A percentile compares a stretch with the other conserved stretches of the same genome.
phyloP scores from a whole-genome alignment of 2,329 filamentous ascomycete genomes.

The Aspergillus luchuensis region DNA sequence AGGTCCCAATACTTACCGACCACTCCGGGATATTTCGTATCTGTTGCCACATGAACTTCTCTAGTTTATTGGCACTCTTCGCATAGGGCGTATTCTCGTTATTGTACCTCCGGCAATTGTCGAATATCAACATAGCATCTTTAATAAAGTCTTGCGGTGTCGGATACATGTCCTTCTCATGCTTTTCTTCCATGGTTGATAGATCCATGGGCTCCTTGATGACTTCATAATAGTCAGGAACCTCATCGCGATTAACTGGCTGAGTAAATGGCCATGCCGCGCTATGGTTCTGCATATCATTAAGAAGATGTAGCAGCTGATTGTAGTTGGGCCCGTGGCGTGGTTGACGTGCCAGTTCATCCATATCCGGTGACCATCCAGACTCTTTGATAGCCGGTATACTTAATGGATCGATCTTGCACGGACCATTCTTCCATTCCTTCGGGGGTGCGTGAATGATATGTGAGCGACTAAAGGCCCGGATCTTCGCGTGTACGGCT shows the following conservation, averaged over 20 bases:
- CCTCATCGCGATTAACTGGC: constrained; percentile 92
- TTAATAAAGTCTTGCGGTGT: constrained; percentile 89
- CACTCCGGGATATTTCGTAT: constrained; percentile 92
- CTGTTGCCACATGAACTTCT: constrained; percentile 92
- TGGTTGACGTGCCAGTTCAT: constrained; percentile 90
- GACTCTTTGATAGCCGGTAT: constrained; percentile 88
- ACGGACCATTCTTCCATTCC: constrained; percentile 76
- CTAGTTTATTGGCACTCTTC: constrained; percentile 90
- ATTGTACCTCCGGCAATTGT: constrained; percentile 96
- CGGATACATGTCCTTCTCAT: constrained; percentile 89
- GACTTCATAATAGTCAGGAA: constrained; percentile 98
- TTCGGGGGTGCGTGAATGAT: constrained; percentile 81
- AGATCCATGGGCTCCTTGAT: constrained; percentile 98
- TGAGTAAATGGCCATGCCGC: constrained; percentile 93
- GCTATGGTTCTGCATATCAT: constrained; percentile 91
- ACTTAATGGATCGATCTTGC: constrained; percentile 77
- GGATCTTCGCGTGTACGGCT: constrained; percentile 90
- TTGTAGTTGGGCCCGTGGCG: constrained; percentile 97
- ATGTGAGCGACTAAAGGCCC: constrained; percentile 85
- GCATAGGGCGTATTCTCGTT: constrained; percentile 93
- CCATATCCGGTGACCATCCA: constrained; percentile 97
- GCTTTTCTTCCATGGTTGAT: constrained; percentile 90
- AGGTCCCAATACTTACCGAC: constrained; percentile 56
- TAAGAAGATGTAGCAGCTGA: constrained; percentile 86
- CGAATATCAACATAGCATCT: constrained; percentile 85